phyloP scores from a whole-genome alignment of 129 eudicot genomes.

The Cynara cardunculus region DNA sequence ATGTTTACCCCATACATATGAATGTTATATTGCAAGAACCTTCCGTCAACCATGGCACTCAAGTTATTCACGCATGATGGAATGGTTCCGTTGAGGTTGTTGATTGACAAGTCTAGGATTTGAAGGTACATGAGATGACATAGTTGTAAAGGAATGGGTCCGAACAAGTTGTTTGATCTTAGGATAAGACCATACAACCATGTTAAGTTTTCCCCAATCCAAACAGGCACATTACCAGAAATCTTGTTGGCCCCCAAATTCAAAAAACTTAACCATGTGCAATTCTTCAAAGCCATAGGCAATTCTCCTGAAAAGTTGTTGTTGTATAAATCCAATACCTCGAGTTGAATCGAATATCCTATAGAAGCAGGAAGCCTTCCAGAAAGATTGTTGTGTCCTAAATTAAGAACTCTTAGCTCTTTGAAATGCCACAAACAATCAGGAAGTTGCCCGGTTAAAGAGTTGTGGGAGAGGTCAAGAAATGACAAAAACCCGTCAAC shows the following conservation, averaged over 20 bases:
- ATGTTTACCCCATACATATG: no score
- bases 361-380: conserved; percentile 8
- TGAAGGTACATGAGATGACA: conserved; percentile 18
- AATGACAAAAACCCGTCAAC: background rate
- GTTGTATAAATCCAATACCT: background rate
- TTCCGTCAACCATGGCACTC: conserved; percentile 15
- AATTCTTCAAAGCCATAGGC: conserved; percentile 10
- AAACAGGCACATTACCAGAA: conserved; percentile 12
- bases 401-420: background rate
- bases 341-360: background rate
- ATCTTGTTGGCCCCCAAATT: conserved; percentile 23
- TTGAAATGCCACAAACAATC: background rate
- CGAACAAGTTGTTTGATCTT: background rate
- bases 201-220: conserved; percentile 10
- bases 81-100: no score
- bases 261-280: background rate
- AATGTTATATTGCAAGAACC: background rate
- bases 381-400: conserved; percentile 15
- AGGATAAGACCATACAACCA: background rate
- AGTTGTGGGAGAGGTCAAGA: conserved; percentile 18
- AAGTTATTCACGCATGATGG: conserved; percentile 20
- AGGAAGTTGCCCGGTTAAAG: background rate
- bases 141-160: conserved; percentile 23
- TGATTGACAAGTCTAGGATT: conserved; percentile 26
- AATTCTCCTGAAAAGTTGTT: conserved; percentile 14